Conservation (phyloP, 1,284 basidiomycete genomes). For the Puccinia coronata region DNA sequence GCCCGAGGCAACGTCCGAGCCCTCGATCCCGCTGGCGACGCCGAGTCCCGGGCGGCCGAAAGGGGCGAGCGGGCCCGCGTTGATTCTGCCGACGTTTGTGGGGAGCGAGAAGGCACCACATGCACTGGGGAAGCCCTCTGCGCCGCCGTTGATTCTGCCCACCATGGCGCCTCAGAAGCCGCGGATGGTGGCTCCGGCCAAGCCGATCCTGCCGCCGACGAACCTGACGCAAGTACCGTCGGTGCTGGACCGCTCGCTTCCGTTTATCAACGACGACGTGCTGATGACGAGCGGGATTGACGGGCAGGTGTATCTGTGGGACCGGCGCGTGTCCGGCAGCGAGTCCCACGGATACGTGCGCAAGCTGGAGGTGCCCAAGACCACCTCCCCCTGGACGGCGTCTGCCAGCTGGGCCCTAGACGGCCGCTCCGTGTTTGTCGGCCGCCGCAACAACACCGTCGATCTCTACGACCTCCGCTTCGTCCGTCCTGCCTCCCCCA, state of each 20-base stretch:
- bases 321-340: conserved; percentile 70
- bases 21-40: background rate
- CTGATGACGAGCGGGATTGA: conserved; percentile 87
- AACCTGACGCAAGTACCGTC: conserved; percentile 52
- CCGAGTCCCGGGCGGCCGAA: background rate
- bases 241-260: conserved; percentile 56
- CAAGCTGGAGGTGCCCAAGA: conserved; percentile 79
- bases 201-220: conserved; percentile 25
- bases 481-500: conserved; percentile 61
- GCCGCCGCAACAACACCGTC: conserved; percentile 83
- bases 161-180: background rate
- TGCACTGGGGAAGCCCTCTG: background rate
- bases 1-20: background rate
- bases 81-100: conserved; percentile 15
- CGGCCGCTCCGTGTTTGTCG: conserved; percentile 85
- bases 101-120: background rate
- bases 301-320: conserved; percentile 89
- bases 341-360: conserved; percentile 67
- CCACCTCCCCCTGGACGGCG: conserved; percentile 93
- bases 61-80: background rate
- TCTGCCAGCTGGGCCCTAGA: conserved; percentile 92
- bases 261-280: conserved; percentile 69
- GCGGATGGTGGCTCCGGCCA: background rate
- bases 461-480: conserved; percentile 92
- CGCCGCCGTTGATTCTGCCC: conserved; percentile 13